These are phyloP conservation scores for Ascoidea rubescens DNA, from an alignment of 805 yeast genomes.

Conservation along the genomic window DNA sequence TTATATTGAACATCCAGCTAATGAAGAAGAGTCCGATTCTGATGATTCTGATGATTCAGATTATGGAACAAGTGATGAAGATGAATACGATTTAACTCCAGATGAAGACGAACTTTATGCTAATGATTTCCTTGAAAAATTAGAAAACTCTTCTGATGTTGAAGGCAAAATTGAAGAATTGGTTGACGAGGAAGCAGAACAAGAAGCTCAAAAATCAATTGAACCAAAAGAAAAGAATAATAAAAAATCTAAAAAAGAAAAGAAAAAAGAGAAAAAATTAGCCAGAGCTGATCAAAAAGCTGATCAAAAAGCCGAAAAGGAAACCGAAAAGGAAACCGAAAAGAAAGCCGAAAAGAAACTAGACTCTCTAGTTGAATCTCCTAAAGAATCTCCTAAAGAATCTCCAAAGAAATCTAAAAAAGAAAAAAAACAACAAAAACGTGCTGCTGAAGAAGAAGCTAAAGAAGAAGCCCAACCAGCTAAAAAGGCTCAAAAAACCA, in stretches of 20 bases:
- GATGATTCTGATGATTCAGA: slow-evolving; percentile 28
- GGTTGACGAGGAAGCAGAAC: slow-evolving; percentile 50
- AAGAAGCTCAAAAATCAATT: slow-evolving; percentile 61
- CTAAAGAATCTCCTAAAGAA: slow-evolving; percentile 15
- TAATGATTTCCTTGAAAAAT: slow-evolving; percentile 29
- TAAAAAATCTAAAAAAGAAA: slow-evolving; percentile 12
- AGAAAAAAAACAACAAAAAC: slow-evolving; percentile 15
- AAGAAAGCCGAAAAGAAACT: slow-evolving; percentile 46
- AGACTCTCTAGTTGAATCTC: slow-evolving; percentile 19
- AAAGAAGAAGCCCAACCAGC: slow-evolving; percentile 3
- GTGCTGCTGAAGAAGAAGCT: slow-evolving; percentile 6
- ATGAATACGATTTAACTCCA: slow-evolving; percentile 57
- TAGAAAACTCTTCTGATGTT: slow-evolving; percentile 56
- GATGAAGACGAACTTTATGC: slow-evolving; percentile 60
- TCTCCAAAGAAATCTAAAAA: slow-evolving; percentile 19
- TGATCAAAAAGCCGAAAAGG: slow-evolving; percentile 8
- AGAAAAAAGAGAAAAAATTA: slow-evolving; percentile 12
- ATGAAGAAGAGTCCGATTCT: slow-evolving; percentile 43
- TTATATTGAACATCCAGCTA: slow-evolving; percentile 92
- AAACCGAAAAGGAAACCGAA: slow-evolving; percentile 9
- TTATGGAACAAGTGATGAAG: slow-evolving; percentile 16
- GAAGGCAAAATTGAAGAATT: slow-evolving; percentile 66
- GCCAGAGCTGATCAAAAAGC: slow-evolving; percentile 5
- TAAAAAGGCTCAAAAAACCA: slow-evolving; percentile 11
- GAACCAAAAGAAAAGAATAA: slow-evolving; percentile 56